Evolutionary conservation across 2,329 filamentous ascomycete species (phyloP).

Genomic region (Sporothrix luriei): DNA sequence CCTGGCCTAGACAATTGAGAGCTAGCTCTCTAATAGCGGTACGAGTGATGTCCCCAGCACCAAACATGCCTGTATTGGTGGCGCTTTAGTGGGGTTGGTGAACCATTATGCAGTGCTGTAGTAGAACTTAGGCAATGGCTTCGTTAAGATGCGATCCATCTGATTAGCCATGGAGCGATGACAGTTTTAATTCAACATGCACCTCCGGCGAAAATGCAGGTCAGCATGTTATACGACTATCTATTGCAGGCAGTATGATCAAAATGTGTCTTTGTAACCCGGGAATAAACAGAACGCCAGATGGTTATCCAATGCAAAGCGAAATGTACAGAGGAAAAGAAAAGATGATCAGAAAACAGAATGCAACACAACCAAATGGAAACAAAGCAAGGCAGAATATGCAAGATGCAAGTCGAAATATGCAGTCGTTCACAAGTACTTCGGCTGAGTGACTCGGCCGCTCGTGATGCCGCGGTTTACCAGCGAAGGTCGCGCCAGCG

Average conservation of each 20-base stretch:
- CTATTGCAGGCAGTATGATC: not conserved
- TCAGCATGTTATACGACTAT: not conserved
- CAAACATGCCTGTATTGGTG: not conserved
- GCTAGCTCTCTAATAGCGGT: not conserved
- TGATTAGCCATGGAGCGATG: not conserved
- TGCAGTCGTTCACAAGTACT: not conserved
- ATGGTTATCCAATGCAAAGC: not conserved
- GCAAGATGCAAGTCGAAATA: not conserved
- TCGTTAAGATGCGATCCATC: not conserved
- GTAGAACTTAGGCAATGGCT: not conserved
- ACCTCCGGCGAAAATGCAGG: too few relatives aligned
- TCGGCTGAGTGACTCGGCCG: not conserved
- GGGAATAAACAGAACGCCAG: not conserved
- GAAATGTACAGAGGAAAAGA: not conserved
- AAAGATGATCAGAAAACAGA: not conserved
- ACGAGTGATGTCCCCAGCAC: not conserved
- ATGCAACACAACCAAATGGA: too few relatives aligned
- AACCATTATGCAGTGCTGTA: not conserved
- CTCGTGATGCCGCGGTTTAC: not conserved
- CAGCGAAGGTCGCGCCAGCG: constrained; percentile 31
- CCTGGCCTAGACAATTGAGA: not conserved
- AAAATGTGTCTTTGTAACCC: not conserved
- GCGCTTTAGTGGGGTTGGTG: not conserved
- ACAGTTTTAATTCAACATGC: too few relatives aligned
- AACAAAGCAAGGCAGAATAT: not conserved